Conservation (phyloP, 2,329 filamentous ascomycete genomes). For the Drechslera avenae region DNA sequence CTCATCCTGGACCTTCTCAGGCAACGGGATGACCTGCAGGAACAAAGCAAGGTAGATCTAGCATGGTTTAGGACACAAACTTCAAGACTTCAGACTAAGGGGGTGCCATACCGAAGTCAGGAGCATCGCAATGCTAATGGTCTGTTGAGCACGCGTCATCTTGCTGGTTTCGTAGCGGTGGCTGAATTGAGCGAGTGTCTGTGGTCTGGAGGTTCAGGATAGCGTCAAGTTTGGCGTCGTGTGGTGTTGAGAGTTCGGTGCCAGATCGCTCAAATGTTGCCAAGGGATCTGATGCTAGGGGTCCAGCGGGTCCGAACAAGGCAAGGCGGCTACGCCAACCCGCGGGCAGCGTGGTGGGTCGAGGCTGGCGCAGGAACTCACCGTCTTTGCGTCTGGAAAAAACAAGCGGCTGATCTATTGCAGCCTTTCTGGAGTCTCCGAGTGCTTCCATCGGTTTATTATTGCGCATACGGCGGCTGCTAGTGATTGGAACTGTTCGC, state of each 20-base stretch:
- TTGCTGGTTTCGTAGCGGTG: slow-evolving; percentile 41
- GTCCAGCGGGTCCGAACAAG: slow-evolving; percentile 25
- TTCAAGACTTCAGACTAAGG: slow-evolving; percentile 8
- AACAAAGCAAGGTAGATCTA: slow-evolving; percentile 90
- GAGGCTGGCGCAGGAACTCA: slow-evolving; percentile 11
- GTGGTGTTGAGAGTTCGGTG: slow-evolving; percentile 25
- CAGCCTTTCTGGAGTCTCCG: slow-evolving; percentile 8
- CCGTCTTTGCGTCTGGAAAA: slow-evolving; percentile 11
- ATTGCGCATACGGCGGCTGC: slow-evolving; percentile 4
- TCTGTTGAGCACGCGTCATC: slow-evolving; percentile 96
- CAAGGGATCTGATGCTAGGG: slow-evolving; percentile 30
- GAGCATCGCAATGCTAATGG: slow-evolving; percentile 83
- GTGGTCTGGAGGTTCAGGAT: slow-evolving; percentile 20
- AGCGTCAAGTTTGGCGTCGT: slow-evolving; percentile 18
- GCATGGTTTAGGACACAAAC: slow-evolving; percentile 26
- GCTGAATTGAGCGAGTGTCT: slow-evolving; percentile 25
- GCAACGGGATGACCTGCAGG: slow-evolving; percentile 81
- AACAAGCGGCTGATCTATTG: slow-evolving; percentile 16
- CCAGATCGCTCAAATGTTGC: slow-evolving; percentile 36
- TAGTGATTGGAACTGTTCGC: slow-evolving; percentile 3
- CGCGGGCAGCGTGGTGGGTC: slow-evolving; percentile 15
- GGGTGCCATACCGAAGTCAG: slow-evolving; percentile 75
- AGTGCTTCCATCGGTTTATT: background rate
- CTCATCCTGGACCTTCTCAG: slow-evolving; percentile 76
- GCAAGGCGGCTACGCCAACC: slow-evolving; percentile 4